A percentile compares a stretch with the other conserved stretches of the same genome.
Evolutionary conservation across 2,329 filamentous ascomycete genomes (phyloP).

Genomic region (Scytalidium sp.): DNA sequence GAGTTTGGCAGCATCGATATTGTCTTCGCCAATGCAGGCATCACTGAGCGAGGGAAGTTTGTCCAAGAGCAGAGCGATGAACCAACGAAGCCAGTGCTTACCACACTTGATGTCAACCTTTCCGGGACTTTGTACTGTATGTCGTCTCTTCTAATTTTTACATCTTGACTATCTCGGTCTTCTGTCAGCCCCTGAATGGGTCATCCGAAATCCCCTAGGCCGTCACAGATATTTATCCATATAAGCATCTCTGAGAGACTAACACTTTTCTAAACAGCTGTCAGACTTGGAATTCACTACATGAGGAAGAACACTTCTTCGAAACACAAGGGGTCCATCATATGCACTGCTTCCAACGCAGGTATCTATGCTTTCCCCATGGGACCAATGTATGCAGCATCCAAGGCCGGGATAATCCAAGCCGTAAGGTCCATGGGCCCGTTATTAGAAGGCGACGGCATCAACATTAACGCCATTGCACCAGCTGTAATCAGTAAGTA

Average conservation of each 20-base stretch:
- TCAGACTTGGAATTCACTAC: conserved; percentile 48
- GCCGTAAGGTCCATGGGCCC: conserved; percentile 44
- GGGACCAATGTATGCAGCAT: conserved; percentile 46
- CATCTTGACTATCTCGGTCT: not conserved
- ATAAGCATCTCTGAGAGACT: too few relatives aligned
- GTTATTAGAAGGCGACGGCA: conserved; percentile 35
- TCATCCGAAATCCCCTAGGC: too few relatives aligned
- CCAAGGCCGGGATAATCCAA: conserved; percentile 46
- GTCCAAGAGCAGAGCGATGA: conserved; percentile 8
- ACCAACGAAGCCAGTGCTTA: conserved; percentile 16
- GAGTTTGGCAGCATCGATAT: conserved; percentile 22
- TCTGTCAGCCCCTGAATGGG: not conserved
- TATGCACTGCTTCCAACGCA: conserved; percentile 52
- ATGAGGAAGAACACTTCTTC: conserved; percentile 40
- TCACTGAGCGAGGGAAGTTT: conserved; percentile 14
- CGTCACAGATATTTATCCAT: too few relatives aligned
- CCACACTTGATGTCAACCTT: conserved; percentile 19
- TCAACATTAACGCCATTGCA: conserved; percentile 48
- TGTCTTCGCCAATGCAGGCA: conserved; percentile 26
- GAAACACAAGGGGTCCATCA: conserved; percentile 35
- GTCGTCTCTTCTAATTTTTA: conserved; percentile 1
- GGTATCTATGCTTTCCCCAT: conserved; percentile 49
- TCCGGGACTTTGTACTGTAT: conserved; percentile 20
- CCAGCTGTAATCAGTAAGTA: conserved; percentile 46
- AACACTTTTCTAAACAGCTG: conserved; percentile 29